Evolutionary conservation across 257 asterid genomes (phyloP).

Genomic region (Gentiana macrophylla): DNA sequence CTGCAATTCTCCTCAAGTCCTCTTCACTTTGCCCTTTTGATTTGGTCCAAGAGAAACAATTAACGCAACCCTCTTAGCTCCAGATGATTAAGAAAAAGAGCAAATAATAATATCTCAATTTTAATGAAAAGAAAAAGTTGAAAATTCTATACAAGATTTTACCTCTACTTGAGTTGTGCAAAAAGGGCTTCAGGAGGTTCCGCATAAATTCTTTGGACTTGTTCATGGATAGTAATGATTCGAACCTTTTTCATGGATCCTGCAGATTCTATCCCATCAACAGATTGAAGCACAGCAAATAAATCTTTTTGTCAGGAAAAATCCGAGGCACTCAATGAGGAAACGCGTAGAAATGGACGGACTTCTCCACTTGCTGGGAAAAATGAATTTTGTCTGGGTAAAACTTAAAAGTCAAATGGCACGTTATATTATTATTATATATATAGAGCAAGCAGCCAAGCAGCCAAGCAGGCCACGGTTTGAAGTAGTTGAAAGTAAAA

Average conservation of each 20-base stretch:
- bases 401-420: not conserved
- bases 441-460: too few relatives aligned
- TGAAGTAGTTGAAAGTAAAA: too few relatives aligned
- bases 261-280: slow-evolving; percentile 8
- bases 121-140: not conserved
- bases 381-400: too few relatives aligned
- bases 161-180: slow-evolving; percentile 41
- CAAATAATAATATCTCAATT: not conserved
- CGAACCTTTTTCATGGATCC: not conserved
- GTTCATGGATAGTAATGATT: slow-evolving; percentile 27
- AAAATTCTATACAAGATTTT: not conserved
- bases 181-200: slow-evolving; percentile 33
- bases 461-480: too few relatives aligned
- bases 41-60: slow-evolving; percentile 7
- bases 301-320: not conserved
- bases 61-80: not conserved
- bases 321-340: not conserved
- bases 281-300: not conserved
- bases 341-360: not conserved
- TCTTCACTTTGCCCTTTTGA: slow-evolving; percentile 38
- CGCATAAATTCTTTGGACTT: slow-evolving; percentile 36
- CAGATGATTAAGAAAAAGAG: slow-evolving; percentile 1
- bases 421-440: not conserved
- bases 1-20: slow-evolving; percentile 67
- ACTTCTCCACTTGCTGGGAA: not conserved